Evolutionary conservation across 73 alveolate genomes (phyloP), one percentile per base, ranked within the genome.

Genomic region (Tetrahymena borealis): DNA sequence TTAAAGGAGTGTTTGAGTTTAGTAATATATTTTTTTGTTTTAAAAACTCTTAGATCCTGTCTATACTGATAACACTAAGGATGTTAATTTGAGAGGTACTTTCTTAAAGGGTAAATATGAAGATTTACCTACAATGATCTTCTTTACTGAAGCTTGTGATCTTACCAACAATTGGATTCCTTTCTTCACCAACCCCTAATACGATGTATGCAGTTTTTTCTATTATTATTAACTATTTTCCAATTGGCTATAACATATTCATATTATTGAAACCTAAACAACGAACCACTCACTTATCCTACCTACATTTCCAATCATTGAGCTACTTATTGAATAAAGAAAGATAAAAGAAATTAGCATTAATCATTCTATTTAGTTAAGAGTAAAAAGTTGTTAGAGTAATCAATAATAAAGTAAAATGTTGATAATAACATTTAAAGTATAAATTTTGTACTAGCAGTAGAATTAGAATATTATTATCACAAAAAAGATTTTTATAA

Each of bases 61-160:
- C 9, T 91, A 94, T 92, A 77, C 90, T 78, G 91, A 78, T 40
- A 91, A 85, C 90, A 94, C 95, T 39, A 94, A 92, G 78, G 91
- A 95, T 78, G 98, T 96, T 32, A 79, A 38, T 78, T 91, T 96
- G 60, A 92, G 98, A 94, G 98, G 98, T 41, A 96, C 91, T 39
- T 93, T 95, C 85, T 37, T 96, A 32, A 94, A 92, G 92, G 98
- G 98, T 33, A 94, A 90, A 91, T 90, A 91, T 15, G 90, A 91
- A 36, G 98, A 96, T 94, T 94, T 96, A 77, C 98, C 98, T 90
- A 95, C 96, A 60, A 11, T 96, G 90, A 91, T 96, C 85, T 96
- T 97, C 97, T 92, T 97, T 40, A 95, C 98, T 32, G 99, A 97
- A 37, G 91, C 95, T 38, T 43, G 96, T 33, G 99, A 97, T 91